Evolutionary conservation across 768 basidiomycete genomes (phyloP).

Genomic region (Panus rudis): DNA sequence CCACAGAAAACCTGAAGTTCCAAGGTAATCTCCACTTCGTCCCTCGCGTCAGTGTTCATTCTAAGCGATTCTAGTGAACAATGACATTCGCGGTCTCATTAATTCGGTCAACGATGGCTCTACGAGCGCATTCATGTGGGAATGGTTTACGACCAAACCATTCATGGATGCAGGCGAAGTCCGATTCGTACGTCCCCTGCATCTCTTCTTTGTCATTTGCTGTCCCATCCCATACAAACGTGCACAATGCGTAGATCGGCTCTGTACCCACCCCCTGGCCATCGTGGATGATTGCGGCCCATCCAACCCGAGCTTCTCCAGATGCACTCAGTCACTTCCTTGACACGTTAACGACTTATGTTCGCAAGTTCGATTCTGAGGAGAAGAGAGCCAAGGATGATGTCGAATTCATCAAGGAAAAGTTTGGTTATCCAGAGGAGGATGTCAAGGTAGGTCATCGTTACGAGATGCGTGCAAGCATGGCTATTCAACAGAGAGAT

Average conservation of each 20-base stretch:
- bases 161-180: constrained; percentile 73
- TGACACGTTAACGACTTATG: constrained; percentile 50
- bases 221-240: background rate
- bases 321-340: constrained; percentile 54
- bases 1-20: constrained; percentile 54
- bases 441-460: constrained; percentile 60
- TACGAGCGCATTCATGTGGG: constrained; percentile 93
- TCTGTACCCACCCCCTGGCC: constrained; percentile 93
- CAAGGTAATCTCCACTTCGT: constrained; percentile 40
- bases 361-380: constrained; percentile 55
- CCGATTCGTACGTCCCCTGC: constrained; percentile 57
- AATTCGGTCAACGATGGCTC: constrained; percentile 83
- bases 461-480: background rate
- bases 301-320: constrained; percentile 54
- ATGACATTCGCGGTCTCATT: constrained; percentile 75
- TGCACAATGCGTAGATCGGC: constrained; percentile 50
- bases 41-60: background rate
- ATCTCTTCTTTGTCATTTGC: background rate
- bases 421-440: constrained; percentile 74
- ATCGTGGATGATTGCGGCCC: constrained; percentile 91
- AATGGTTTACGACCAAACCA: constrained; percentile 86
- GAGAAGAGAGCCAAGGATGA: constrained; percentile 51
- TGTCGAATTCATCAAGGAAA: constrained; percentile 67
- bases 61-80: constrained; percentile 48
- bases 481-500: background rate